Evolutionary conservation across 495 filamentous ascomycete species (phyloP), one percentile per base, ranked within the genome.

Genomic region (Xylaria grammica): DNA sequence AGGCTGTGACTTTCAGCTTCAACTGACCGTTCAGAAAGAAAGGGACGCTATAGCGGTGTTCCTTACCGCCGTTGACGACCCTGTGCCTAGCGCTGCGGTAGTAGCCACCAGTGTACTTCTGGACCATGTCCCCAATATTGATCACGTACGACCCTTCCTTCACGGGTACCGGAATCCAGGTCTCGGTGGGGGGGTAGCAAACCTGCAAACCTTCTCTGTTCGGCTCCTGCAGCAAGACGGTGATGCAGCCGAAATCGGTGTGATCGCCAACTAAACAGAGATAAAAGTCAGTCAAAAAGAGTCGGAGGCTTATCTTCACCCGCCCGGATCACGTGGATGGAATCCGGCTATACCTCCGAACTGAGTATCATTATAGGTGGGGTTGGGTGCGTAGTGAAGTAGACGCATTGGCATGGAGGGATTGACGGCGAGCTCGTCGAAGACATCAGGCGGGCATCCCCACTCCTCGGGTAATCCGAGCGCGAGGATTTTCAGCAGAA

Each of bases 371-470:
- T 79, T 65, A 60, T 65, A 70, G 4, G 69, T 59, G 11, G 50
- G 58, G 19, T 73, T 69, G 2, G 77, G 75, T 7, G 76, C 74
- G 68, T 82, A 82, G 62, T 77, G 79, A n/a, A 84, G 71, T 49
- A 82, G 60, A 59, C 76, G 78, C 75, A 84, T 74, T 17, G 65
- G 58, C 42, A 78, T 73, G 19, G 76, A 66, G 2, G 80, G 80
- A 67, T 82, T 78, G 17, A 78, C 81, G 0, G 81, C 79, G 58
- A 84, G 77, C 1, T 67, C 69, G 3, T 80, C 75, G 9, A 85
- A 70, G 65, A 75, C 76, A 66, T 69, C 63, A 4, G 70, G 49
- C 3, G 71, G 66, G 6, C 76, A 62, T 1, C 76, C 75, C 55
- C 85, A 67, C 1, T 76, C 75, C 51, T 68, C 67, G 3, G 82